These are phyloP conservation scores for Trichosporon sp. DNA, from an alignment of 1,284 basidiomycete genomes.

Conservation along the genomic window DNA sequence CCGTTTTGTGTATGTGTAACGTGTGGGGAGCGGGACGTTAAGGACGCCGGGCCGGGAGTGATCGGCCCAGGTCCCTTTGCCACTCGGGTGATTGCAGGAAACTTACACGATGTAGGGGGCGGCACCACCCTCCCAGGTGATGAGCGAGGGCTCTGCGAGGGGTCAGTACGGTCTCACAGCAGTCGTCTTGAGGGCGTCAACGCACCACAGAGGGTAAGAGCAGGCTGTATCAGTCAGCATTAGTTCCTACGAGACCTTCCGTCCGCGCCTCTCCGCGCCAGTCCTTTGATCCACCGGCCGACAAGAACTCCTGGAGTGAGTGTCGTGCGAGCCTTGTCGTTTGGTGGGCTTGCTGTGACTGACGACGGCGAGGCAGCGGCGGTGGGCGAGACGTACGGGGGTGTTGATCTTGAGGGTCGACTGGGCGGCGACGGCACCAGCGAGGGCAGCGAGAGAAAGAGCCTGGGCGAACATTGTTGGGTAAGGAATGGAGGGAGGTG, in stretches of 20 bases:
- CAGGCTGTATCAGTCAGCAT: constrained; percentile 3
- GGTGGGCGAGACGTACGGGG: constrained; percentile 31
- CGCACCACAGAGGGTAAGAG: neutral
- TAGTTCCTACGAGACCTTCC: neutral
- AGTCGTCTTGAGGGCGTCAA: neutral
- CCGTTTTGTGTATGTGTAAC: neutral
- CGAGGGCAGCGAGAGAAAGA: constrained; percentile 28
- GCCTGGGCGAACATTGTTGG: constrained; percentile 32
- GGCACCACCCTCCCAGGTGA: constrained; percentile 35
- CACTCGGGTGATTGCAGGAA: neutral
- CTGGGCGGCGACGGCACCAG: constrained; percentile 33
- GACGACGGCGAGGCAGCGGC: neutral
- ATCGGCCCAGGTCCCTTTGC: neutral
- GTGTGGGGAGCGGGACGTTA: neutral
- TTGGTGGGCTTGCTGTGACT: neutral
- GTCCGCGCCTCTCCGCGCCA: too few relatives aligned
- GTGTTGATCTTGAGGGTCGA: constrained; percentile 34
- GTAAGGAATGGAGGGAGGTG: constrained; percentile 3
- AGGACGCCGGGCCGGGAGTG: neutral
- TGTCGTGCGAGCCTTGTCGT: neutral
- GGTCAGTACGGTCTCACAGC: constrained; percentile 8
- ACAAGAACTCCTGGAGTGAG: neutral
- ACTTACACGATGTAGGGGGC: constrained; percentile 46
- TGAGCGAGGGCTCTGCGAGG: constrained; percentile 32
- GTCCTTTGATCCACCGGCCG: neutral